Evolutionary conservation across 1,284 basidiomycete genomes (phyloP).

Genomic region (Quambalaria eucalypti): DNA sequence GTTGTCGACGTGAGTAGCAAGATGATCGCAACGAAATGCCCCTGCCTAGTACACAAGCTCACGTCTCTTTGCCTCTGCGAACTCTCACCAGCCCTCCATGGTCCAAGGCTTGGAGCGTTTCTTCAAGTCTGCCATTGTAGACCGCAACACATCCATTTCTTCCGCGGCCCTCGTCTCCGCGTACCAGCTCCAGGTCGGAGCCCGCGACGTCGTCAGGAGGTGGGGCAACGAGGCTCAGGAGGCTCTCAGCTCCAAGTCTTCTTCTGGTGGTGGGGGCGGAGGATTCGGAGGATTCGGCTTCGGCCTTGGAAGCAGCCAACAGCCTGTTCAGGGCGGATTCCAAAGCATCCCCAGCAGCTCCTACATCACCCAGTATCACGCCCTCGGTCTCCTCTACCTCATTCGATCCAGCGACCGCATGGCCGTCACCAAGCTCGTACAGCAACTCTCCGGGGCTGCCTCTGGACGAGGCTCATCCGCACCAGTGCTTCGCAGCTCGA

Average conservation of each 20-base stretch:
- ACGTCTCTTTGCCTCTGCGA: conserved; percentile 1
- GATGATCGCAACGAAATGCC: conserved; percentile 43
- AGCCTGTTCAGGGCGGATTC: conserved; percentile 59
- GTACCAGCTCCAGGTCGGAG: conserved; percentile 87
- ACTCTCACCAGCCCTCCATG: conserved; percentile 68
- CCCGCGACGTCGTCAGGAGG: conserved; percentile 72
- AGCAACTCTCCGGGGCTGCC: conserved; percentile 70
- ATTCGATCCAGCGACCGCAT: conserved; percentile 96
- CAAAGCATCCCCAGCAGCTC: conserved; percentile 58
- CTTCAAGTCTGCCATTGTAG: conserved; percentile 98
- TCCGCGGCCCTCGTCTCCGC: conserved; percentile 93
- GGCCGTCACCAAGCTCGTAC: conserved; percentile 98
- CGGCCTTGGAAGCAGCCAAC: conserved; percentile 22
- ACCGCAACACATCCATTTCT: conserved; percentile 88
- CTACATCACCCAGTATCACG: conserved; percentile 96
- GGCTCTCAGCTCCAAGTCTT: conserved; percentile 60
- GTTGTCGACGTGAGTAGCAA: no score
- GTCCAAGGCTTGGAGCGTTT: conserved; percentile 96
- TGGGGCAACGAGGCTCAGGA: conserved; percentile 99
- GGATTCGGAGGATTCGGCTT: conserved; percentile 36
- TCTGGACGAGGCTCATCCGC: conserved; percentile 60
- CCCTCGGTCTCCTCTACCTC: conserved; percentile 82
- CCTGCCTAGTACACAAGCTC: conserved; percentile 7
- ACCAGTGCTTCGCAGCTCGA: conserved; percentile 80
- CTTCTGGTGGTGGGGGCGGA: conserved; percentile 6